Evolutionary conservation across 2,329 filamentous ascomycete genomes (phyloP).

Genomic region (Leptodontidium sp.): DNA sequence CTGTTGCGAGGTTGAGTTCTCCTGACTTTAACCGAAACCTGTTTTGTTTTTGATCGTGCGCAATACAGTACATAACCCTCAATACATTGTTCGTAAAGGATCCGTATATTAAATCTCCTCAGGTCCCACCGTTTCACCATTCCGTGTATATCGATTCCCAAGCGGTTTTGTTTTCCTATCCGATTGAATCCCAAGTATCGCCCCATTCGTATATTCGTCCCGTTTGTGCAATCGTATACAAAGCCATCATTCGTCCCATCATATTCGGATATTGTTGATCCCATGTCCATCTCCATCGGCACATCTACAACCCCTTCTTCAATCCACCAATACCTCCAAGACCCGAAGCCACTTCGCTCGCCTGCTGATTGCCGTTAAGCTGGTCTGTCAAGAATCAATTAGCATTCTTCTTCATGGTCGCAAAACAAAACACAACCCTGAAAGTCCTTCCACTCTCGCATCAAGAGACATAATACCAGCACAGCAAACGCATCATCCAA

Average conservation of each 20-base stretch:
- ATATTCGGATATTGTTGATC: neutral
- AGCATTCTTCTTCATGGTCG: neutral
- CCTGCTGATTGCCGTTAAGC: slow-evolving; percentile 50
- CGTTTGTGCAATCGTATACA: neutral
- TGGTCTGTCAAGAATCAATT: slow-evolving; percentile 41
- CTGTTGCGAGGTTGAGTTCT: neutral
- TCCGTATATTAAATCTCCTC: neutral
- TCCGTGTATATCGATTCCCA: neutral
- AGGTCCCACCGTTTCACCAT: neutral
- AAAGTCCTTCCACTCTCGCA: too few species aligned
- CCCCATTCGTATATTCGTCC: neutral
- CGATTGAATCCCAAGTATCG: neutral
- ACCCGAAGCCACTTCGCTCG: slow-evolving; percentile 43
- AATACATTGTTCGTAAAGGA: neutral
- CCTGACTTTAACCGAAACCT: neutral
- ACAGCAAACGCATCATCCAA: neutral
- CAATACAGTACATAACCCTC: neutral
- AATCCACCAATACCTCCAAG: slow-evolving; percentile 38
- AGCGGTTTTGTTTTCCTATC: neutral
- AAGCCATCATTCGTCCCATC: slow-evolving; percentile 12
- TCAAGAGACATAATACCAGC: too few species aligned
- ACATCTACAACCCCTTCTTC: slow-evolving; percentile 30
- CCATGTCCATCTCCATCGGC: neutral
- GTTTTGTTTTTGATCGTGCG: neutral
- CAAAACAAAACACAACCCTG: too few species aligned